Evolutionary conservation across 352 stramenopile genomes (phyloP).

Genomic region (Phytophthora cajani): DNA sequence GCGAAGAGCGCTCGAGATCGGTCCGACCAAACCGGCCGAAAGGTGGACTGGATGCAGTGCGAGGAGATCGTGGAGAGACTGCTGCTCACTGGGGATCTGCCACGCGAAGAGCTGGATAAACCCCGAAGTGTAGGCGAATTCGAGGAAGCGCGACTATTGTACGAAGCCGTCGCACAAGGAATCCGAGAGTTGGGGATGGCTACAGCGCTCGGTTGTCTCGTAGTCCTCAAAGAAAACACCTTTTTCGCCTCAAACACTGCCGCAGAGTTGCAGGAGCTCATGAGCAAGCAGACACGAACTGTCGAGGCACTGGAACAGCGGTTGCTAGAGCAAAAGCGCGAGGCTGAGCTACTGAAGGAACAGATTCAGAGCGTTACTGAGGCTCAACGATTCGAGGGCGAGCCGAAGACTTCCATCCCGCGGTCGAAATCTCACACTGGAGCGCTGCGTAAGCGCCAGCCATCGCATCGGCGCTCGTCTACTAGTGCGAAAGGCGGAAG

Average conservation of each 20-base stretch:
- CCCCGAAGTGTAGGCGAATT: conserved; percentile 26
- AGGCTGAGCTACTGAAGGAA: conserved; percentile 56
- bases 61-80: conserved; percentile 68
- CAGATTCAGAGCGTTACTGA: conserved; percentile 44
- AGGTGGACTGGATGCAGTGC: conserved; percentile 60
- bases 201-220: conserved; percentile 61
- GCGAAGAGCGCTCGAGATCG: conserved; percentile 23
- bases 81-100: conserved; percentile 52
- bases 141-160: conserved; percentile 37
- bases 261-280: conserved; percentile 64
- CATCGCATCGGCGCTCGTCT: conserved; percentile 11
- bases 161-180: conserved; percentile 44
- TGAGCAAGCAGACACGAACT: conserved; percentile 58
- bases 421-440: conserved; percentile 44
- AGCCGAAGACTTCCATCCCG: conserved; percentile 22
- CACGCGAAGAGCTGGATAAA: conserved; percentile 45
- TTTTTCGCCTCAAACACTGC: conserved; percentile 70
- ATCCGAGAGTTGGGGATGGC: conserved; percentile 54
- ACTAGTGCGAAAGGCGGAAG: conserved; percentile 21
- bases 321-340: conserved; percentile 62
- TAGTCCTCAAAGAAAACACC: conserved; percentile 72
- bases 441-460: conserved; percentile 14
- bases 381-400: background rate
- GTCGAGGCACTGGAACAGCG: conserved; percentile 64
- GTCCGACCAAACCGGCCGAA: conserved; percentile 18